Evolutionary conservation across 345 rosid genomes (phyloP).

Genomic region (Eucalyptus caleyi): DNA sequence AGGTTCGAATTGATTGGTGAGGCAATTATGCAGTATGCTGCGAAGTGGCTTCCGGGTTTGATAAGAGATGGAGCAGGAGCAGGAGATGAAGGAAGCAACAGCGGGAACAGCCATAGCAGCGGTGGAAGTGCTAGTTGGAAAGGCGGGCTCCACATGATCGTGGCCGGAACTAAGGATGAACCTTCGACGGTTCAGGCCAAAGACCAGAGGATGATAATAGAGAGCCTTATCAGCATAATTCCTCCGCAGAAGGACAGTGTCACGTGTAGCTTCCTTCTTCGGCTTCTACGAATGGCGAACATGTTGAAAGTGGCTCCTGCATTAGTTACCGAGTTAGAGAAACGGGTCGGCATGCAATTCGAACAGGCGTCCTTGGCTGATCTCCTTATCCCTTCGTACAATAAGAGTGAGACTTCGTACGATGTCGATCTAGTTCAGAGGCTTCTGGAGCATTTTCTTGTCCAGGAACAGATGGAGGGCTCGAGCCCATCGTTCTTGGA

Average conservation of each 20-base stretch:
- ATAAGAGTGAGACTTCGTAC: constrained; percentile 54
- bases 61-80: constrained; percentile 36
- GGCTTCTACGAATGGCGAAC: constrained; percentile 65
- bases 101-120: constrained; percentile 32
- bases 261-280: constrained; percentile 83
- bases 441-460: constrained; percentile 84
- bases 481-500: constrained; percentile 67
- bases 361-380: constrained; percentile 87
- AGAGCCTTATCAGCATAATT: constrained; percentile 80
- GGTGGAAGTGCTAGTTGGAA: constrained; percentile 63
- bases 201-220: constrained; percentile 85
- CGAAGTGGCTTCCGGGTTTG: constrained; percentile 83
- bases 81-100: constrained; percentile 49
- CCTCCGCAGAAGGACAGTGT: constrained; percentile 89
- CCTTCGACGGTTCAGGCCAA: constrained; percentile 30
- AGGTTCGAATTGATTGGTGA: constrained; percentile 83
- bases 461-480: constrained; percentile 81
- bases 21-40: constrained; percentile 69
- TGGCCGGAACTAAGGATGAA: constrained; percentile 49
- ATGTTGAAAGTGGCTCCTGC: constrained; percentile 92
- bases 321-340: constrained; percentile 79
- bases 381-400: constrained; percentile 65
- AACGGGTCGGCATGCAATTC: constrained; percentile 93
- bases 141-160: constrained; percentile 83
- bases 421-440: constrained; percentile 96